A percentile compares a stretch with the other conserved stretches of the same genome.
Evolutionary conservation across 2,329 filamentous ascomycete species (phyloP).

Genomic region (Teratosphaeria zuluensis): DNA sequence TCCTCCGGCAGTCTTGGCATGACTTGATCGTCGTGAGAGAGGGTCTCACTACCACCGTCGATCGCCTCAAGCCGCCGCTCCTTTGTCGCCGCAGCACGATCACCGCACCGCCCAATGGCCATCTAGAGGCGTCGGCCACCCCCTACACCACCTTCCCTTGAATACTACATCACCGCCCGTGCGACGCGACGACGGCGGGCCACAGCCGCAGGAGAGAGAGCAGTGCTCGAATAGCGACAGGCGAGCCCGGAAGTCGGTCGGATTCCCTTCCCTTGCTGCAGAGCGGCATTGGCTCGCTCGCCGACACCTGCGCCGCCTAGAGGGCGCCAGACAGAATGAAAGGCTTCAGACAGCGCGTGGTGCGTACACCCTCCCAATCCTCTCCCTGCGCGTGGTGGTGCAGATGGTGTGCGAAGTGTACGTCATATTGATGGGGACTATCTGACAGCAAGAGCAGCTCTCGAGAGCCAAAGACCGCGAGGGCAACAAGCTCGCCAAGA

Average conservation of each 20-base stretch:
- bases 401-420: slow-evolving; percentile 15
- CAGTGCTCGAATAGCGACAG: not conserved
- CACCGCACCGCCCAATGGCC: slow-evolving; percentile 1
- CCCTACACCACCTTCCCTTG: not conserved
- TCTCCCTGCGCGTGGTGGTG: slow-evolving; percentile 8
- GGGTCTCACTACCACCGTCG: not conserved
- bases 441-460: slow-evolving; percentile 64
- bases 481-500: slow-evolving; percentile 62
- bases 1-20: not conserved
- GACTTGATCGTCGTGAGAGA: not conserved
- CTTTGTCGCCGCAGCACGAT: not conserved
- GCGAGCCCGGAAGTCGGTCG: not conserved
- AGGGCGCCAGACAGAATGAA: slow-evolving; percentile 56
- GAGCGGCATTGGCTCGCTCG: not conserved
- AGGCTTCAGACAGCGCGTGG: slow-evolving; percentile 93
- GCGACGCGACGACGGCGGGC: not conserved
- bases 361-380: slow-evolving; percentile 48
- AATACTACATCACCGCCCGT: not conserved
- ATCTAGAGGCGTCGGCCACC: not conserved
- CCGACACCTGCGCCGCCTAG: not conserved
- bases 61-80: not conserved
- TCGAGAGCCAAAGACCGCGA: slow-evolving; percentile 56
- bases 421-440: slow-evolving; percentile 14
- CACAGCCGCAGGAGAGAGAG: not conserved
- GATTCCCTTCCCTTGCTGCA: slow-evolving; percentile 5